Percentiles rank a stretch among this genome's conserved stretches.
Conservation (phyloP, 148 eudicot species). For the Camellia sinensis region DNA sequence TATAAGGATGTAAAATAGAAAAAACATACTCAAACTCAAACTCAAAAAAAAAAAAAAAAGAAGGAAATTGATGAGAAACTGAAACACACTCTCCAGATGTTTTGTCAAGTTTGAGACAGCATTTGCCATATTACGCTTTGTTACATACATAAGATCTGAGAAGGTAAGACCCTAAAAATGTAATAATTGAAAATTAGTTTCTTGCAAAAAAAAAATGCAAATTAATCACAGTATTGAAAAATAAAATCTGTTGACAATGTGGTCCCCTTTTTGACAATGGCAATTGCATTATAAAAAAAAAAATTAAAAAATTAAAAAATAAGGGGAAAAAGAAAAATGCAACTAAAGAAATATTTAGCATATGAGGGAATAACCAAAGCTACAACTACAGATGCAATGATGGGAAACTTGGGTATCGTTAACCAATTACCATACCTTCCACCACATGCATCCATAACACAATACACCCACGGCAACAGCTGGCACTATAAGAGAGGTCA, state of each 20-base stretch:
- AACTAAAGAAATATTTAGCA: neutral
- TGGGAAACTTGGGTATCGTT: neutral
- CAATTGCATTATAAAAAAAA: too few species aligned
- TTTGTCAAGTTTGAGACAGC: constrained; percentile 82
- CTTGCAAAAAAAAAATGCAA: neutral
- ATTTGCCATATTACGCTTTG: constrained; percentile 72
- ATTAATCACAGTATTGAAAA: neutral
- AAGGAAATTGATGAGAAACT: neutral
- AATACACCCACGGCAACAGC: constrained; percentile 79
- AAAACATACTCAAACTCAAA: too few species aligned
- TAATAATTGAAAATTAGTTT: neutral
- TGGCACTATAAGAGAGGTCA: constrained; percentile 57
- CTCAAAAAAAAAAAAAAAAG: neutral
- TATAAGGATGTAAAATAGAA: neutral
- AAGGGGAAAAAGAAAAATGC: too few species aligned
- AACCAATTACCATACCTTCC: constrained; percentile 62
- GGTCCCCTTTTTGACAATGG: neutral
- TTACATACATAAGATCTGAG: constrained; percentile 95
- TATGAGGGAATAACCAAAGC: neutral
- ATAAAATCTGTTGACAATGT: neutral
- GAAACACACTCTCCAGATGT: constrained; percentile 69
- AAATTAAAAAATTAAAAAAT: too few species aligned
- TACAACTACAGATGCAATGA: neutral
- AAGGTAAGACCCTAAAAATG: constrained; percentile 64
- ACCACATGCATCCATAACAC: constrained; percentile 98